Evolutionary conservation across 495 filamentous ascomycete genomes (phyloP), one percentile per base, ranked within the genome.

Genomic region (Cladorrhinum samala): DNA sequence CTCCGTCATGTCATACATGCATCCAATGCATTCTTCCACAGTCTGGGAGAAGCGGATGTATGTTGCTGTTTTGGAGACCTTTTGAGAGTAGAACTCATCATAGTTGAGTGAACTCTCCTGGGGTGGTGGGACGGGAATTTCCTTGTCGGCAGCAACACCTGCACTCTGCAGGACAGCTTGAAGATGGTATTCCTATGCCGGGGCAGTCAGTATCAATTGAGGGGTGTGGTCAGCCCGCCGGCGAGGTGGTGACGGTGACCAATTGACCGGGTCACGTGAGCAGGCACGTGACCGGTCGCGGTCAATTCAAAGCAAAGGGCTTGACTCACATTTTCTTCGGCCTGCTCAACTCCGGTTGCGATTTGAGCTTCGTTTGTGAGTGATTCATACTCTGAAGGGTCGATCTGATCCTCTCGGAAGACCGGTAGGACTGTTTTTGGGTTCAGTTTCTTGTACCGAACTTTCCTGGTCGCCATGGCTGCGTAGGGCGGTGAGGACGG

Each of bases 1-100:
- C 55, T 85, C 83, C 14, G 82, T 88, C 88, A 96, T 91, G 70
- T 92, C 87, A 81, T 98, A 97, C 55, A 84, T 81, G 65, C 83
- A 86, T 51, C 70, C 75, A 59, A 84, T 82, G 60, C 85, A 92
- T 67, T 98, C 93, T 72, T 98, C 93, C 45, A 98, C 94, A 2
- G 93, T 98, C 53, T 92, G 90, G 52, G 92, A 96, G 75, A 95
- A 98, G 66, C 93, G 89, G 63, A 97, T 96, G 71, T 96, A 97
- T 48, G 90, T 91, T 55, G 86, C 82, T 25, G 94, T 89, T 63
- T 93, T 84, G 63, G 81, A 78, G 72, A 91, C 95, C 41, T 73
- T 70, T 46, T 79, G 81, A 27, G 88, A 82, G 66, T 97, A 97
- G 48, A 96, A 80, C 55, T 85, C 77, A 61, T 91, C 88, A 86